These are phyloP conservation scores for Rhododendron mucronatum DNA, from an alignment of 148 eudicot species.

Conservation along the genomic window DNA sequence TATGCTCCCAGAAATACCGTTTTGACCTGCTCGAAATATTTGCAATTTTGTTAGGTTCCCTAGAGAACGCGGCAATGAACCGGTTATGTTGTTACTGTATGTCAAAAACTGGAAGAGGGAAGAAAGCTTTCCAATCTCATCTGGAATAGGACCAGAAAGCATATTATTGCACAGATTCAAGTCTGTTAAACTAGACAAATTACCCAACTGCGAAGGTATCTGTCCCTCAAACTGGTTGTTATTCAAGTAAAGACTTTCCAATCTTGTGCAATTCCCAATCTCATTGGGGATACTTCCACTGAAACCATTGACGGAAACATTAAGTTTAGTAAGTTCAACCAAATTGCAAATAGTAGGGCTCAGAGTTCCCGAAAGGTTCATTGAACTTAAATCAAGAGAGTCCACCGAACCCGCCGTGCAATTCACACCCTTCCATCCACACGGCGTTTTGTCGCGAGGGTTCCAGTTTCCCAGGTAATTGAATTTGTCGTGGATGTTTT, in stretches of 20 bases:
- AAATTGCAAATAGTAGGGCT: constrained; percentile 65
- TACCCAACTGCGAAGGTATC: constrained; percentile 69
- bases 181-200: constrained; percentile 40
- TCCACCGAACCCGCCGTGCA: constrained; percentile 44
- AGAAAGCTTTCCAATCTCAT: constrained; percentile 71
- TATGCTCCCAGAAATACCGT: constrained; percentile 62
- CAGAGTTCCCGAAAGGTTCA: constrained; percentile 74
- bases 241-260: constrained; percentile 51
- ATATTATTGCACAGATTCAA: constrained; percentile 85
- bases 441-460: constrained; percentile 61
- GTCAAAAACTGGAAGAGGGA: constrained; percentile 61
- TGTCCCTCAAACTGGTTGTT: constrained; percentile 58
- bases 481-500: constrained; percentile 37
- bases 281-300: constrained; percentile 56
- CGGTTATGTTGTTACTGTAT: constrained; percentile 62
- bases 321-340: constrained; percentile 35
- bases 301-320: constrained; percentile 55
- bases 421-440: constrained; percentile 76
- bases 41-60: constrained; percentile 58
- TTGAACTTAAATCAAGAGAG: constrained; percentile 50
- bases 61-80: constrained; percentile 66
- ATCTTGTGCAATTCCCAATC: constrained; percentile 54
- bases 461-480: constrained; percentile 59
- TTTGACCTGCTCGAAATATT: constrained; percentile 80
- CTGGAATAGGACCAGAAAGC: constrained; percentile 68